A percentile compares a stretch with the other conserved stretches of the same genome.
These are phyloP conservation scores for Saccharomyces pastorianus DNA, from an alignment of 1,139 yeast species.

Conservation along the genomic window DNA sequence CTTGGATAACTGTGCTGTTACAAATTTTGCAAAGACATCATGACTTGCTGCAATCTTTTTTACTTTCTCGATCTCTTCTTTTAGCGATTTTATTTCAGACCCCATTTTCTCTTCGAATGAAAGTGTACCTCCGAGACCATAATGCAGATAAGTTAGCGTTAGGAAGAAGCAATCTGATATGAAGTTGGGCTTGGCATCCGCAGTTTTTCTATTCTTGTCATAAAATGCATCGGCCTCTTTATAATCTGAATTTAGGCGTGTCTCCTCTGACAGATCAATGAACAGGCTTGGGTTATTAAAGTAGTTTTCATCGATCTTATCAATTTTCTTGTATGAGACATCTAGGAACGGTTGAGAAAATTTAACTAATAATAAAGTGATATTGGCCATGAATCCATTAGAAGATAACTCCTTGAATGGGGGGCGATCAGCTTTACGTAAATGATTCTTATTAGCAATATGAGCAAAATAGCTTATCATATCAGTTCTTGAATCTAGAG, in stretches of 20 bases:
- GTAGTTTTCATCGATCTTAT: conserved; percentile 67
- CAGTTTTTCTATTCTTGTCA: conserved; percentile 31
- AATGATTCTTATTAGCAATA: conserved; percentile 70
- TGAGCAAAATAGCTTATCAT: conserved; percentile 62
- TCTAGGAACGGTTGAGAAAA: conserved; percentile 82
- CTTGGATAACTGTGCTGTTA: conserved; percentile 38
- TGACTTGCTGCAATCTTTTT: conserved; percentile 29
- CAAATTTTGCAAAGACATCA: conserved; percentile 29
- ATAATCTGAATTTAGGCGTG: conserved; percentile 70
- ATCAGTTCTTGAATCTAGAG: conserved; percentile 52
- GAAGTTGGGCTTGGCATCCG: conserved; percentile 49
- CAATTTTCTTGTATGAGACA: conserved; percentile 54
- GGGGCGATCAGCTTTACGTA: conserved; percentile 81
- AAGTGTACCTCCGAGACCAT: conserved; percentile 77
- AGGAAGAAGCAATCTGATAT: conserved; percentile 82
- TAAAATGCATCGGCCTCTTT: conserved; percentile 59
- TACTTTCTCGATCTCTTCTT: conserved; percentile 44
- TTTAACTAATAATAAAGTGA: conserved; percentile 56
- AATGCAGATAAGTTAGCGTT: conserved; percentile 71
- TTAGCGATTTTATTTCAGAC: conserved; percentile 33
- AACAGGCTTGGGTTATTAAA: conserved; percentile 40
- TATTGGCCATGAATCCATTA: conserved; percentile 77
- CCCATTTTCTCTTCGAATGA: conserved; percentile 50
- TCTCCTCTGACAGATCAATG: conserved; percentile 67
- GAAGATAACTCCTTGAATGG: conserved; percentile 59